Conservation (phyloP, 257 asterid genomes). For the Solanum ossicruentum region DNA sequence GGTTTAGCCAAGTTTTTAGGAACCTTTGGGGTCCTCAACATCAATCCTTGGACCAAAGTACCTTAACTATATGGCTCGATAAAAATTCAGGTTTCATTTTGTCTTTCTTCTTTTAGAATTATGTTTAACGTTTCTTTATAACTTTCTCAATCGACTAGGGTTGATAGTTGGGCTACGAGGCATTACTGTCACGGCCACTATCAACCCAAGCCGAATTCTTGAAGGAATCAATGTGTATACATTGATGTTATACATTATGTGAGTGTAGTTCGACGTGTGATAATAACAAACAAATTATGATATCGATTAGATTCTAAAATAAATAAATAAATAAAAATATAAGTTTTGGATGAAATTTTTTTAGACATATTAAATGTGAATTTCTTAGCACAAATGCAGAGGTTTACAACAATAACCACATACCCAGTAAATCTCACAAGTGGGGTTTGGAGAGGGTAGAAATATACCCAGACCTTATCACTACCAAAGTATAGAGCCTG, state of each 20-base stretch:
- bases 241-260: not conserved
- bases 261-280: not conserved
- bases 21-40: constrained; percentile 89
- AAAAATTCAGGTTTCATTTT: constrained; percentile 23
- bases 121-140: not conserved
- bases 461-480: too few relatives aligned
- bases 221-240: not conserved
- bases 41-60: constrained; percentile 46
- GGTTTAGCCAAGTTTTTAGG: constrained; percentile 42
- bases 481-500: too few relatives aligned
- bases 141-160: not conserved
- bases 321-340: too few relatives aligned
- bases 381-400: not conserved
- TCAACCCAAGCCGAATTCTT: not conserved
- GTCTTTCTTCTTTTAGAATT: not conserved
- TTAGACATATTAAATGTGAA: too few relatives aligned
- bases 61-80: constrained; percentile 72
- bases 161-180: not conserved
- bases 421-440: too few relatives aligned
- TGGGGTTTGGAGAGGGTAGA: too few relatives aligned
- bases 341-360: too few relatives aligned
- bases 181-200: not conserved
- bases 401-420: too few relatives aligned
- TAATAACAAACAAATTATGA: not conserved
- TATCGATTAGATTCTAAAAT: not conserved